phyloP scores from a whole-genome alignment of 2,329 filamentous ascomycete genomes.

The Didymella pomorum region DNA sequence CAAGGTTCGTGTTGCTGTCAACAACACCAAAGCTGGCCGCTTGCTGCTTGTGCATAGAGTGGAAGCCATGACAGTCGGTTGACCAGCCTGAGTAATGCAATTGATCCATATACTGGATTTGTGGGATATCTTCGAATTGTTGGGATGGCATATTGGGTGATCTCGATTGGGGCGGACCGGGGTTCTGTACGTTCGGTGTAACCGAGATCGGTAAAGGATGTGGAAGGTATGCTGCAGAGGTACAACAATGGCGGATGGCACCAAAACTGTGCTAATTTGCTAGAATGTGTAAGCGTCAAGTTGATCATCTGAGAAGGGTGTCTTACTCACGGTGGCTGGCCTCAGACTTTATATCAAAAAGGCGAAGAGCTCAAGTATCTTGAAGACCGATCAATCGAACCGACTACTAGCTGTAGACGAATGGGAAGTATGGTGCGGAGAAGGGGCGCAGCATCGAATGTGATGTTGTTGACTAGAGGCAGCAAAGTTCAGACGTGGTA shows the following conservation, averaged over 20 bases:
- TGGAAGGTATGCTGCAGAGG: constrained; percentile 1
- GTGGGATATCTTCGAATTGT: constrained; percentile 44
- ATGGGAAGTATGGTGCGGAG: constrained; percentile 22
- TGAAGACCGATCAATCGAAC: constrained; percentile 9
- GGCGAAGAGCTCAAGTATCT: neutral
- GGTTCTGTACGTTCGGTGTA: constrained; percentile 10
- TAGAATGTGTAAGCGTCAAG: constrained; percentile 1
- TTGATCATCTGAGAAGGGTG: constrained; percentile 1
- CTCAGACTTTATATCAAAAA: constrained; percentile 5
- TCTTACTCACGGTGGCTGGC: neutral
- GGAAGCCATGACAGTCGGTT: neutral
- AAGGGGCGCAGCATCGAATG: constrained; percentile 40
- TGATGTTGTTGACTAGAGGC: constrained; percentile 30
- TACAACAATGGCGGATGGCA: neutral
- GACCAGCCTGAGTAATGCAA: constrained; percentile 24
- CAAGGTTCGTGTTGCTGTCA: constrained; percentile 31
- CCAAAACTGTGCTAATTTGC: neutral
- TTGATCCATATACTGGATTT: constrained; percentile 40
- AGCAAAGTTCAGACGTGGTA: constrained; percentile 31
- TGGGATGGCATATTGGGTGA: constrained; percentile 26
- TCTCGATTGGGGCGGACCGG: constrained; percentile 3
- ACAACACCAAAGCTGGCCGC: constrained; percentile 20
- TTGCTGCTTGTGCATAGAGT: constrained; percentile 25
- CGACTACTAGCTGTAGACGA: constrained; percentile 21
- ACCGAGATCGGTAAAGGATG: constrained; percentile 2